A percentile compares a stretch with the other conserved stretches of the same genome.
phyloP scores from a whole-genome alignment of 1,139 yeast genomes.

The Pneumocystis canis region DNA sequence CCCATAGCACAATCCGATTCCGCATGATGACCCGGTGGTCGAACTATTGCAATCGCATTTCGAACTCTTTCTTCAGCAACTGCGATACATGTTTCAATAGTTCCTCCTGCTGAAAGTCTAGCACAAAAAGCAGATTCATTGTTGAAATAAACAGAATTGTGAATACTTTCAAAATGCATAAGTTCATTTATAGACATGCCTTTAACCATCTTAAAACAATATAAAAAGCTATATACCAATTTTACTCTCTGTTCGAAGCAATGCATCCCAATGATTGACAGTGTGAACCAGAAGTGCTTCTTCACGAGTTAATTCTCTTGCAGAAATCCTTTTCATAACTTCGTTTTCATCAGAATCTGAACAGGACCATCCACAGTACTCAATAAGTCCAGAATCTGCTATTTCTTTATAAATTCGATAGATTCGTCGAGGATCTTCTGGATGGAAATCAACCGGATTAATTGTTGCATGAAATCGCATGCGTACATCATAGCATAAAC shows the following conservation, averaged over 20 bases:
- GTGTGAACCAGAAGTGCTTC: slow-evolving; percentile 83
- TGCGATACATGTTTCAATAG: slow-evolving; percentile 90
- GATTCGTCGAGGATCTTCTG: slow-evolving; percentile 95
- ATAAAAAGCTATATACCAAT: neutral
- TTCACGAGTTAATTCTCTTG: slow-evolving; percentile 72
- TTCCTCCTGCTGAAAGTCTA: slow-evolving; percentile 87
- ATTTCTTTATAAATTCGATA: slow-evolving; percentile 82
- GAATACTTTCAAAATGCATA: slow-evolving; percentile 71
- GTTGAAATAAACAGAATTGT: slow-evolving; percentile 90
- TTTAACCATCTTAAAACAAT: neutral
- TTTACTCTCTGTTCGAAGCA: slow-evolving; percentile 48
- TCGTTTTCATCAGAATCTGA: slow-evolving; percentile 81
- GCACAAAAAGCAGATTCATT: slow-evolving; percentile 84
- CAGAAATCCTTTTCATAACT: slow-evolving; percentile 74
- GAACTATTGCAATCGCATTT: slow-evolving; percentile 82
- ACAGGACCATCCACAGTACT: slow-evolving; percentile 53
- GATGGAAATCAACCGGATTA: slow-evolving; percentile 93
- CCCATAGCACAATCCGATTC: slow-evolving; percentile 97
- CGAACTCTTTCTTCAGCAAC: slow-evolving; percentile 87
- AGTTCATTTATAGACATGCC: slow-evolving; percentile 64
- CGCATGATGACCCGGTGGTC: slow-evolving; percentile 99
- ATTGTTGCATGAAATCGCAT: slow-evolving; percentile 96
- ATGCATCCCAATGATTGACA: slow-evolving; percentile 58
- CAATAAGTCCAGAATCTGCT: slow-evolving; percentile 84
- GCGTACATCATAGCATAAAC: slow-evolving; percentile 86